Base-by-base conservation (phyloP, 2,329 filamentous ascomycete species). In the Trichoderma arundinaceum region DNA sequence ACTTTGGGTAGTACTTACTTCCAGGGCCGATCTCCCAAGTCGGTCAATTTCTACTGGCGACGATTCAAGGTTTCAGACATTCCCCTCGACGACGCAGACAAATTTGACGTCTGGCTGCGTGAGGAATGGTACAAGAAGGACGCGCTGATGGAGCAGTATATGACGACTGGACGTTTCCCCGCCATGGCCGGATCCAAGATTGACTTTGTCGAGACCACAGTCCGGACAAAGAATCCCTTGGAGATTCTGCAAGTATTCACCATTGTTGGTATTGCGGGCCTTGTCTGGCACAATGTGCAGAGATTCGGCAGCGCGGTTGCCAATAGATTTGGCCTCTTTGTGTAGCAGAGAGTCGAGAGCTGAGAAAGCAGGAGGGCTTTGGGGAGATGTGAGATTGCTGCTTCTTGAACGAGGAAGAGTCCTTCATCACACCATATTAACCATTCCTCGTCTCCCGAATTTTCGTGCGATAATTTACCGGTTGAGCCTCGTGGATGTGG, bases 11-110 rank as follows among this genome's bases (percentile, higher is more conserved):
- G 93, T 56, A 96, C 92, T 4, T 97, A 95, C 75, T 89, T 97
- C 68, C 88, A 95, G 76, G 94, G 95, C 12, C 88, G 92, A 1
- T 90, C 94, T 0, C 95, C 94, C 1, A 97, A 94, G 76, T 97
- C 93, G 1, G 94, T 98, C 73, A 98, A 97, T 78, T 94, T 98
- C 82, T 91, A 96, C 78, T 99, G 94, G 92, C 88, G 95, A 61
- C 88, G 93, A 9, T 97, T 96, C 78, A 86, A 86, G 39, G 76
- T 97, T 13, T 84, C 85, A 22, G 88, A 92, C 19, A 96, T 99
- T 49, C 94, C 94, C 0, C 84, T 96, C 9, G 84, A 92, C 38
- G 86, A 90, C 70, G 83, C 85, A 15, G 85, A 90, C 46, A 82
- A 85, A 7, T 99, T 99, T 73, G 92, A 96, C 65, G 73, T 83